A percentile compares a stretch with the other conserved stretches of the same genome.
phyloP scores from a whole-genome alignment of 768 basidiomycete genomes.

The Porphyrellus cyaneotinctus region DNA sequence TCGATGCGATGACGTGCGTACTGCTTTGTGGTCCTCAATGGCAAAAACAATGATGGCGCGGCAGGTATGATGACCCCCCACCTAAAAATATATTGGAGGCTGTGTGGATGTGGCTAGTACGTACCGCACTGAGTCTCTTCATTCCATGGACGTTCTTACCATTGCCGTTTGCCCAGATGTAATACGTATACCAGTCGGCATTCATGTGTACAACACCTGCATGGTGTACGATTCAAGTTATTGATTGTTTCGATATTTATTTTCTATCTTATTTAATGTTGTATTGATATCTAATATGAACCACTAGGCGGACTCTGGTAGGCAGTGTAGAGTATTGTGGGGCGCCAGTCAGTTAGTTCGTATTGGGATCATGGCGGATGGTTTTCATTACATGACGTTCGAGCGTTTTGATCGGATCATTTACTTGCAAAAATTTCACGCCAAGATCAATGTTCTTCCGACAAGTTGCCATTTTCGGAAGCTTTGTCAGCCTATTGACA shows the following conservation, averaged over 20 bases:
- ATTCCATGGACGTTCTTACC: not conserved
- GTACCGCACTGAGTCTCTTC: not conserved
- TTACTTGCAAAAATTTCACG: too few relatives aligned
- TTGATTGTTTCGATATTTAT: not conserved
- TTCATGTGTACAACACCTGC: not conserved
- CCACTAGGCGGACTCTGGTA: too few relatives aligned
- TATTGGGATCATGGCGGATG: too few relatives aligned
- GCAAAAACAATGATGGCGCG: not conserved
- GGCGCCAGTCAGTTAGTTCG: too few relatives aligned
- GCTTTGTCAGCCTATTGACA: too few relatives aligned
- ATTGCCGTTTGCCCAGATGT: constrained; percentile 6
- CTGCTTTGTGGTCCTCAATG: too few relatives aligned
- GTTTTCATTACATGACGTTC: too few relatives aligned
- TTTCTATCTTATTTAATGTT: not conserved
- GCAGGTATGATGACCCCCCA: constrained; percentile 26
- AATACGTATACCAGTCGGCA: not conserved
- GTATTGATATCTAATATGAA: not conserved
- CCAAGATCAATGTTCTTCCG: too few relatives aligned
- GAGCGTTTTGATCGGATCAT: too few relatives aligned
- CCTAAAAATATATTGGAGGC: constrained; percentile 26
- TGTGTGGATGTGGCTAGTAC: constrained; percentile 29
- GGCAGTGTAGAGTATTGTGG: too few relatives aligned
- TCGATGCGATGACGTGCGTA: constrained; percentile 25
- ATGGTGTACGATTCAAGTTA: not conserved
- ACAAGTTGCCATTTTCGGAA: too few relatives aligned